Base-by-base conservation (phyloP, 169 alveolate species). In the Cryptosporidium ubiquitum region DNA sequence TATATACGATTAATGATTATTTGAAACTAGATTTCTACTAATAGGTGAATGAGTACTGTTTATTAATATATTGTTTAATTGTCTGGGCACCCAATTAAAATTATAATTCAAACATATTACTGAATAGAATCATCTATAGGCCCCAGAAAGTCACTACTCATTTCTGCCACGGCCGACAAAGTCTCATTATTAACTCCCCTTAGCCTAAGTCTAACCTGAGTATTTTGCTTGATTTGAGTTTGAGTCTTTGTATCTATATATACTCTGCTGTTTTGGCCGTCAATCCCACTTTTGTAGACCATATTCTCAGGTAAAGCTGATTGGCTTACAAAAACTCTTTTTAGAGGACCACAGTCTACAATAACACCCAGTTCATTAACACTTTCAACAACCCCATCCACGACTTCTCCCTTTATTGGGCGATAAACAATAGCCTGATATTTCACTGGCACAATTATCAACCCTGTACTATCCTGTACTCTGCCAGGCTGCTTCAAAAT, bases 391-490 rank as follows among this genome's bases (percentile, higher is more conserved):
- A 95, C 94, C 2, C 97, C 98, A 84, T 96, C 98, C 35, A 96
- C 91, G 1, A 95, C 98, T 95, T 96, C 98, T 68, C 95, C 98
- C 66, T 95, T 95, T 58, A 95, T 94, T 7, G 98, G 98, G 73
- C 95, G 94, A 85, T 94, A 96, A 23, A 94, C 98, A 40, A 96
- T 95, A 39, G 98, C 98, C 70, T 95, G 97, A 85, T 96, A 96
- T 84, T 95, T 94, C 31, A 95, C 97, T 60, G 94, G 94, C 51
- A 96, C 98, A 20, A 96, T 96, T 60, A 96, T 95, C 94, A 96
- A 92, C 7, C 98, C 98, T 1, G 98, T 96, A 26, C 98, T 96
- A 64, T 96, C 98, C 85, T 96, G 98, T 23, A 96, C 96, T n/a
- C 98, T 84, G 12, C 98, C 98, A 31, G 96, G 95, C 40, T 95